Evolutionary conservation across 2,329 filamentous ascomycete species (phyloP).

Genomic region (Berkeleyomyces basicola): DNA sequence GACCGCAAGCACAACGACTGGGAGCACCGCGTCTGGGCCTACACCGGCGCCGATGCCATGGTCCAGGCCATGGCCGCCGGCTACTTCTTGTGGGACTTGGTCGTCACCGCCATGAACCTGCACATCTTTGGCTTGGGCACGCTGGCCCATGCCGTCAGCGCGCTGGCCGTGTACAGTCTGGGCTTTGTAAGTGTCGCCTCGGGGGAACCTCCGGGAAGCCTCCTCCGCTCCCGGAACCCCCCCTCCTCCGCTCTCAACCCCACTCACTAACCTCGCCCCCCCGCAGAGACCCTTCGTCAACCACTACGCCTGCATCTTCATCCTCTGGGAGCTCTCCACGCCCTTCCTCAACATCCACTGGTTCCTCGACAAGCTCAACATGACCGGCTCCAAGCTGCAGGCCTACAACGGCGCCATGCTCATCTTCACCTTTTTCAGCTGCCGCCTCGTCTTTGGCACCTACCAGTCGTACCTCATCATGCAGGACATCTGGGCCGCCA

Average conservation of each 20-base stretch:
- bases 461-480: slow-evolving; percentile 55
- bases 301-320: slow-evolving; percentile 65
- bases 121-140: slow-evolving; percentile 61
- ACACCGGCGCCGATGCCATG: slow-evolving; percentile 54
- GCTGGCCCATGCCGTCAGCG: slow-evolving; percentile 59
- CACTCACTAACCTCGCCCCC: background rate
- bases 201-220: no score
- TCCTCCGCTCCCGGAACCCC: no score
- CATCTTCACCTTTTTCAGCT: slow-evolving; percentile 57
- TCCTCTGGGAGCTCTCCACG: slow-evolving; percentile 74
- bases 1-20: slow-evolving; percentile 50
- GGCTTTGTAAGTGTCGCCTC: slow-evolving; percentile 52
- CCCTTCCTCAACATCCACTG: slow-evolving; percentile 81
- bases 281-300: slow-evolving; percentile 64
- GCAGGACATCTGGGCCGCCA: slow-evolving; percentile 43
- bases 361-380: slow-evolving; percentile 76
- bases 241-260: background rate
- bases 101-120: slow-evolving; percentile 50
- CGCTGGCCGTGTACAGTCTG: slow-evolving; percentile 56
- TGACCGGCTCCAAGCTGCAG: slow-evolving; percentile 59
- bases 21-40: slow-evolving; percentile 59
- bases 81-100: slow-evolving; percentile 73
- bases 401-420: slow-evolving; percentile 62
- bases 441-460: slow-evolving; percentile 62
- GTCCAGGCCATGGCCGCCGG: slow-evolving; percentile 62